Conservation (phyloP, 805 yeast species). For the Wickerhamomyces silvicola region DNA sequence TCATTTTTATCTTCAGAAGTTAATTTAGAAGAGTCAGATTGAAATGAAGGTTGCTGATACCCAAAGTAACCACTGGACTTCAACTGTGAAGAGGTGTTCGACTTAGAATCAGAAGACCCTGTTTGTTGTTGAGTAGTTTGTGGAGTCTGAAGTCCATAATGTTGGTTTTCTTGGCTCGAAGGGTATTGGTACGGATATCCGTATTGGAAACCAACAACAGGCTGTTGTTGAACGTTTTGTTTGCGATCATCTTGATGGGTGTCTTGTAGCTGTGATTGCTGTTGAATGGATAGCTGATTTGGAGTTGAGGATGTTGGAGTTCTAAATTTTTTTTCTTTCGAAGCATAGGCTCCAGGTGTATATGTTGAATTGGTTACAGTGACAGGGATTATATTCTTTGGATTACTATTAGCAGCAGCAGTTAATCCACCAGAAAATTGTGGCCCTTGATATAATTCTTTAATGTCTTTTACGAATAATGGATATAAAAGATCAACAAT, state of each 20-base stretch:
- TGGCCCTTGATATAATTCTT: constrained; percentile 28
- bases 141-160: constrained; percentile 2
- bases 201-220: constrained; percentile 2
- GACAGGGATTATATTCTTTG: constrained; percentile 23
- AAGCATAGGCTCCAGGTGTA: constrained; percentile 15
- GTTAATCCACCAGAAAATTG: constrained; percentile 25
- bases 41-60: constrained; percentile 3
- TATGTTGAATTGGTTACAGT: constrained; percentile 21
- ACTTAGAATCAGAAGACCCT: background rate
- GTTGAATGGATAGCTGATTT: background rate
- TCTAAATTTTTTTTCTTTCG: constrained; percentile 14
- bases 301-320: constrained; percentile 1
- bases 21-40: constrained; percentile 1
- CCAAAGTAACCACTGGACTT: constrained; percentile 5
- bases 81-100: constrained; percentile 1
- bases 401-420: constrained; percentile 24
- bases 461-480: constrained; percentile 59
- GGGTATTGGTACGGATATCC: constrained; percentile 12
- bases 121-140: constrained; percentile 1
- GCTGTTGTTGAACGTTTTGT: background rate
- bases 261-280: too few relatives aligned
- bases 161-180: constrained; percentile 5
- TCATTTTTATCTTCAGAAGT: constrained; percentile 1
- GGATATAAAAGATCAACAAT: constrained; percentile 54
- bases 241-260: background rate